Evolutionary conservation across 148 eudicot species (phyloP).

Genomic region (Suaeda aralocaspica): DNA sequence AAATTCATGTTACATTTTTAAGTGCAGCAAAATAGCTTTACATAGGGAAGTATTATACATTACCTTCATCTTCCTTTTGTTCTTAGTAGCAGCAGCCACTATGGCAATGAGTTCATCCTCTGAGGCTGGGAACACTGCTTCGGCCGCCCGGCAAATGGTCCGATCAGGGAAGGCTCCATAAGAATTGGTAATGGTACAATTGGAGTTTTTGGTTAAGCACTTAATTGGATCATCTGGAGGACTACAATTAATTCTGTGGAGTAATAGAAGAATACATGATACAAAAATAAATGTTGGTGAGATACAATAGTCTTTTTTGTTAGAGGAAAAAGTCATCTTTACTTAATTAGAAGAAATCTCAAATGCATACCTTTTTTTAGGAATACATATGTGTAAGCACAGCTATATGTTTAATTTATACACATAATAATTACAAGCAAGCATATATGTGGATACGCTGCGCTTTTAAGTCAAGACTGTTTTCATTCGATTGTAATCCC

Average conservation of each 20-base stretch:
- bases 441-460: not conserved
- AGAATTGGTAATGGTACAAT: constrained; percentile 66
- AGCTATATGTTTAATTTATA: too few species aligned
- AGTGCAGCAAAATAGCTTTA: too few species aligned
- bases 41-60: too few species aligned
- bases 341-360: not conserved
- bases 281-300: not conserved
- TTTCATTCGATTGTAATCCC: too few species aligned
- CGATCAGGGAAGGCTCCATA: constrained; percentile 67
- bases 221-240: constrained; percentile 65
- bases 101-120: constrained; percentile 49
- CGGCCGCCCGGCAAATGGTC: constrained; percentile 44
- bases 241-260: constrained; percentile 21
- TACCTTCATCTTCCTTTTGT: constrained; percentile 47
- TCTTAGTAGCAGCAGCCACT: constrained; percentile 42
- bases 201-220: constrained; percentile 23
- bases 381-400: too few species aligned
- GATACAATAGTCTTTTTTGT: not conserved
- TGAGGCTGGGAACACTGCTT: constrained; percentile 41
- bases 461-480: not conserved
- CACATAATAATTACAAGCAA: too few species aligned
- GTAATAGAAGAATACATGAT: constrained; percentile 1
- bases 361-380: not conserved
- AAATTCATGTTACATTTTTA: too few species aligned
- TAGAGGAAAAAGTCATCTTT: constrained; percentile 1